These are phyloP conservation scores for Mycena crocata DNA, from an alignment of 768 basidiomycete species.

Conservation along the genomic window DNA sequence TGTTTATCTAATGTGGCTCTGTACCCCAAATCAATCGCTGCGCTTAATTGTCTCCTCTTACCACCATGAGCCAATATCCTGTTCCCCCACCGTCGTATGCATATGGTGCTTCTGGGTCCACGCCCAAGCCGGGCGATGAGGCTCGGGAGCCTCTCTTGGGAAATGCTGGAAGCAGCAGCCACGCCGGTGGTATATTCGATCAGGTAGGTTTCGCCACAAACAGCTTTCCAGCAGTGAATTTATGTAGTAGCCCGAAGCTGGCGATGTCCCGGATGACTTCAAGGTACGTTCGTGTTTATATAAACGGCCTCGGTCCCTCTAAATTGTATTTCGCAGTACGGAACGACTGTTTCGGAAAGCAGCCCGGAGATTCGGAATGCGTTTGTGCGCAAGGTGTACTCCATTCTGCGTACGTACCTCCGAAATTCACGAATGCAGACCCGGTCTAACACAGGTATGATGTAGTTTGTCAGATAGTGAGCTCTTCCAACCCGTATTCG, in stretches of 20 bases:
- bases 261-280: conserved; percentile 93
- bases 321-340: conserved; percentile 70
- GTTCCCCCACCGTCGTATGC: conserved; percentile 73
- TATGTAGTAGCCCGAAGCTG: conserved; percentile 70
- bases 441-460: conserved; percentile 19
- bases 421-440: not conserved
- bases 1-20: not conserved
- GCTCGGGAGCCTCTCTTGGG: conserved; percentile 68
- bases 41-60: not conserved
- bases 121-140: conserved; percentile 49
- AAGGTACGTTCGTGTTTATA: conserved; percentile 62
- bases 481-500: conserved; percentile 27
- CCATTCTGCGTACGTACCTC: conserved; percentile 79
- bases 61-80: conserved; percentile 70
- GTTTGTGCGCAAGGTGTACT: conserved; percentile 93
- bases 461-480: conserved; percentile 80
- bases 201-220: too few relatives aligned
- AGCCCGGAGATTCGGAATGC: conserved; percentile 82
- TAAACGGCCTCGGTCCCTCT: too few relatives aligned
- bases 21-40: too few relatives aligned
- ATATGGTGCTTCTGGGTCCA: conserved; percentile 59
- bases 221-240: too few relatives aligned
- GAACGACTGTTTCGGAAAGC: conserved; percentile 82
- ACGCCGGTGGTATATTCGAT: conserved; percentile 70
- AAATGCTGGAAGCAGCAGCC: conserved; percentile 60